Conservation (phyloP, 1,139 yeast species). For the Scheffersomyces lignicola region DNA sequence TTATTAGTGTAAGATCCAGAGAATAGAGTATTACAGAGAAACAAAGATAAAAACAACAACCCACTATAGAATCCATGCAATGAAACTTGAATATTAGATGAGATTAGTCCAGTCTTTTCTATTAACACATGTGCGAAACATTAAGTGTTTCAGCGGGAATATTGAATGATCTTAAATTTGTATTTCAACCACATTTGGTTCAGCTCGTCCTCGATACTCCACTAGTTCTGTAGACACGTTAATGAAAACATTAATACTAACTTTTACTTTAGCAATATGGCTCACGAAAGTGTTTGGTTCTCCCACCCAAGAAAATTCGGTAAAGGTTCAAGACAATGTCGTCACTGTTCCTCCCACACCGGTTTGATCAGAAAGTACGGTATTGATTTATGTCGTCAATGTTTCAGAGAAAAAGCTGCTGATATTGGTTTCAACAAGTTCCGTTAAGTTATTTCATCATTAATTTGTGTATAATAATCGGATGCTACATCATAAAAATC, state of each 20-base stretch:
- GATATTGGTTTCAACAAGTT: conserved; percentile 99
- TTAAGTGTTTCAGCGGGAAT: no score
- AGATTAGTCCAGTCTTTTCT: no score
- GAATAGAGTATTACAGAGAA: no score
- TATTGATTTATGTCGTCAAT: conserved; percentile 99
- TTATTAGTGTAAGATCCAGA: no score
- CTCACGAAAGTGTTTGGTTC: conserved; percentile 99
- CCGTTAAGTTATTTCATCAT: conserved; percentile 60
- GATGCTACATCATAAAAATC: not conserved
- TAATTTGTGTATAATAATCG: not conserved
- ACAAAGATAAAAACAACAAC: no score
- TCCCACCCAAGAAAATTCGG: conserved; percentile 99
- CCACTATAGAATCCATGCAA: no score
- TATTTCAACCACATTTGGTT: no score
- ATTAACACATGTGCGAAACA: no score
- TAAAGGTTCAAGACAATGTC: conserved; percentile 99
- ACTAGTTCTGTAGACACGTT: no score
- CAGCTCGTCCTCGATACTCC: no score
- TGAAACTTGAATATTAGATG: no score
- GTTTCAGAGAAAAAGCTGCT: conserved; percentile 99
- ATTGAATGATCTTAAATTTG: no score
- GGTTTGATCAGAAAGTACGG: conserved; percentile 99
- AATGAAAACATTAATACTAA: conserved; percentile 21
- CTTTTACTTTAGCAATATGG: conserved; percentile 63
- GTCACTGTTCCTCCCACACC: conserved; percentile 98